Percentiles rank a stretch among this genome's conserved stretches.
These are phyloP conservation scores for Aspergillus sojae DNA, from an alignment of 2,329 filamentous ascomycete genomes.

Conservation along the genomic window DNA sequence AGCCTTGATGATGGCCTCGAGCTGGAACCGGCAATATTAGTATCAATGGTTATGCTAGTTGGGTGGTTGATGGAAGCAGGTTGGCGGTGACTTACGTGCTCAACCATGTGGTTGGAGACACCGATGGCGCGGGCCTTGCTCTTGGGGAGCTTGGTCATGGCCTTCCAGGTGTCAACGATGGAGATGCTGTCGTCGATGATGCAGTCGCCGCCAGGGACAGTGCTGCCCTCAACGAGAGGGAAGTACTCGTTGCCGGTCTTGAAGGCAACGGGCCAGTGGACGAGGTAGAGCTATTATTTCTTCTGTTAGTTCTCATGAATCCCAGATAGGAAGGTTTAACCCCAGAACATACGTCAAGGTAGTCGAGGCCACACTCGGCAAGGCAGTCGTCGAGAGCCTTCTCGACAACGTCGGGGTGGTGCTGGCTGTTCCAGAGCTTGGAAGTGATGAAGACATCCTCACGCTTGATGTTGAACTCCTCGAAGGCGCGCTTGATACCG, in stretches of 20 bases:
- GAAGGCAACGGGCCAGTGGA: conserved; percentile 52
- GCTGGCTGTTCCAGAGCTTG: conserved; percentile 62
- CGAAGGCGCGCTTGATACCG: conserved; percentile 38
- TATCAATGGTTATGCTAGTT: not conserved
- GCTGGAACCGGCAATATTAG: conserved; percentile 23
- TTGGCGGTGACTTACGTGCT: conserved; percentile 31
- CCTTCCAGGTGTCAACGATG: conserved; percentile 48
- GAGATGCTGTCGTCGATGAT: conserved; percentile 49
- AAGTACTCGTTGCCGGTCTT: conserved; percentile 47
- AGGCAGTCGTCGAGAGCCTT: conserved; percentile 54
- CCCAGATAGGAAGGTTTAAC: conserved; percentile 15
- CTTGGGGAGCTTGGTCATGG: conserved; percentile 48
- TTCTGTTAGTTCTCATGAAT: not conserved
- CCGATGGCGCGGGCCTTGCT: conserved; percentile 45
- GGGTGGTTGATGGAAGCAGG: not conserved
- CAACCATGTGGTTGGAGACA: conserved; percentile 46
- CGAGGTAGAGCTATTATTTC: conserved; percentile 38
- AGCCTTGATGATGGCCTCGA: conserved; percentile 59
- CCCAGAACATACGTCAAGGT: conserved; percentile 53
- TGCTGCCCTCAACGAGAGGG: conserved; percentile 46
- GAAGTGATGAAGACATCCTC: conserved; percentile 53
- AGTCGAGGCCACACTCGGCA: conserved; percentile 55
- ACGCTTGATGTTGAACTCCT: conserved; percentile 43
- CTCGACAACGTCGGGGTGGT: conserved; percentile 55
- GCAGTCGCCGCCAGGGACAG: conserved; percentile 41